Conservation (phyloP, 73 alveolate genomes). For the Effrenium voratum region DNA sequence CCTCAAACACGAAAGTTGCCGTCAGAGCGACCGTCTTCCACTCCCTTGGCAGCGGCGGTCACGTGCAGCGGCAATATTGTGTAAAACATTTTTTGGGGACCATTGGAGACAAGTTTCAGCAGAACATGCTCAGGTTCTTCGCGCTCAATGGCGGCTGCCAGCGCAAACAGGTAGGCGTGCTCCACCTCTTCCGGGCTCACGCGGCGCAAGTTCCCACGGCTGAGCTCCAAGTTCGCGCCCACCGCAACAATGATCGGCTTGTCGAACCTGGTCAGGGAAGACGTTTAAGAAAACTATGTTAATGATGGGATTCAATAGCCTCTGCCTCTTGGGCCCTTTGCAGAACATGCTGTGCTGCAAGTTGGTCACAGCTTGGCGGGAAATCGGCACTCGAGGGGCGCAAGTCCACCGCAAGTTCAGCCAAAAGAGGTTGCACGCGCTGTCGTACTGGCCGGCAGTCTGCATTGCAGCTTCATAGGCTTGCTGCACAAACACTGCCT, state of each 20-base stretch:
- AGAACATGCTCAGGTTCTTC: not conserved
- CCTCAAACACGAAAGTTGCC: not conserved
- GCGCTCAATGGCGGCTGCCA: not conserved
- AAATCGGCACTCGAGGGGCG: not conserved
- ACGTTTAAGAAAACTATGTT: too few species aligned
- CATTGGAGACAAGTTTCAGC: too few species aligned
- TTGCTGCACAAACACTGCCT: not conserved
- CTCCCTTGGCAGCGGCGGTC: too few species aligned
- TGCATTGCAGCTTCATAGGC: not conserved
- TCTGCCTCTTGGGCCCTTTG: too few species aligned
- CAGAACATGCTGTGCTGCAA: not conserved
- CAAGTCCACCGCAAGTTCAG: not conserved
- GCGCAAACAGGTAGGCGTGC: not conserved
- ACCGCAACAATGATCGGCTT: not conserved
- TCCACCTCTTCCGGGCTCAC: not conserved
- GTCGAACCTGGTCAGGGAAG: too few species aligned
- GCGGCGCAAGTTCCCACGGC: not conserved
- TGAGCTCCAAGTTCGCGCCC: not conserved
- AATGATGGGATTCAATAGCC: too few species aligned
- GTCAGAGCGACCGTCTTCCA: not conserved
- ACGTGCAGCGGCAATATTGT: too few species aligned
- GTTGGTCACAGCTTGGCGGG: not conserved
- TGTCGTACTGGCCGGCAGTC: not conserved
- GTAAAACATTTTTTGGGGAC: too few species aligned
- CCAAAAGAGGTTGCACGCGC: not conserved